Base-by-base conservation (phyloP, 202 grass and related monocot genomes). In the Elaeis oleifera region DNA sequence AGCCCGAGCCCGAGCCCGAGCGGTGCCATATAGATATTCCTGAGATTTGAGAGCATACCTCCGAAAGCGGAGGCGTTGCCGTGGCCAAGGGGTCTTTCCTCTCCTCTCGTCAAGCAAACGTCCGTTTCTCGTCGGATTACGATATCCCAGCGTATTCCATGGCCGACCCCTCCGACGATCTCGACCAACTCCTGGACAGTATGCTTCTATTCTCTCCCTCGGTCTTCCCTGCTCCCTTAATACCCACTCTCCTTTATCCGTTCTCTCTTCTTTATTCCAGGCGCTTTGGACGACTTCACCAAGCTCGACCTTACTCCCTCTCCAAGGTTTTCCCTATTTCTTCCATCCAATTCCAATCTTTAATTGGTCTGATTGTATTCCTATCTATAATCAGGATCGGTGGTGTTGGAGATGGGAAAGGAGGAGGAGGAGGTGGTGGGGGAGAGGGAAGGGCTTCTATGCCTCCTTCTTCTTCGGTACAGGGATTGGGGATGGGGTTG, bases 271-370 rank as follows among this genome's bases (percentile, higher is more conserved):
- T 64, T 56, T 29, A 28, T 56, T 67, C 15, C 56, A 82, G 80
- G 80, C 78, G 94, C 94, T 63, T 84, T 99, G 68, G 88, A 99
- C 6, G 94, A 99, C 64, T 99, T 99, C 84, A 82, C 83, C 76
- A 89, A 73, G 70, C 77, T 78, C 20, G 81, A 78, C 70, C 75
- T 99, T 61, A 58, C 69, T 52, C 70, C 77, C 51, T 63, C 64
- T 76, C 51, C 58, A 79, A 60, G 82, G 88, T 71, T 9, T 44
- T 44, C 36, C 4, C 16, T 16, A 58, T 53, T 4, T 57, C 74
- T 3, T 22, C 23, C 19, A 16, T 23, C 17, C 13, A n/a, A 20
- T 39, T 31, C 51, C n/a, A 36, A 1, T 68, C 36, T 53, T 66
- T 66, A 5, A 17, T 4, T 13, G 13, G 25, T 28, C 28, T 27